Evolutionary conservation across 345 rosid species (phyloP).

Genomic region (Iberis pinnata): DNA sequence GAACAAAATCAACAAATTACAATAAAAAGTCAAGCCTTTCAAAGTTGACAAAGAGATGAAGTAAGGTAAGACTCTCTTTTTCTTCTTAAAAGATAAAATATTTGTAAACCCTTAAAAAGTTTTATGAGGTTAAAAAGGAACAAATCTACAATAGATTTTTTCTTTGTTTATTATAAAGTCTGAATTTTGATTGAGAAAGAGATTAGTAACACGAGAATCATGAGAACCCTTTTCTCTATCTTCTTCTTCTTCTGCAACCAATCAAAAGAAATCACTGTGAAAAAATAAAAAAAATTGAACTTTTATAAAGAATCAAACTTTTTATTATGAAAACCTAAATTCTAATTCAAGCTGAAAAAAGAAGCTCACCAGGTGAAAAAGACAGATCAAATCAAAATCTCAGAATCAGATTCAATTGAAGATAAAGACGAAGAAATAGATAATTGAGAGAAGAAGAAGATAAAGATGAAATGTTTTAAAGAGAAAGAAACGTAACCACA

Average conservation of each 20-base stretch:
- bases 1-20: too few species aligned
- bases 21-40: conserved; percentile 19
- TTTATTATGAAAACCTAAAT: neutral
- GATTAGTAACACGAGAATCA: conserved; percentile 31
- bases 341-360: conserved; percentile 20
- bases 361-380: conserved; percentile 24
- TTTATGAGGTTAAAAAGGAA: conserved; percentile 4
- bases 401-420: conserved; percentile 19
- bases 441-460: neutral
- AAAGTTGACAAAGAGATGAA: conserved; percentile 29
- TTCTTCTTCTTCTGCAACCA: conserved; percentile 20
- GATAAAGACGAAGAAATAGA: neutral
- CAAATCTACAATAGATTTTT: conserved; percentile 34
- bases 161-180: conserved; percentile 12
- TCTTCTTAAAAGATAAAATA: conserved; percentile 12
- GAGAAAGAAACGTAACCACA: conserved; percentile 44
- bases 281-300: neutral
- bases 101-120: conserved; percentile 5
- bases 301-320: conserved; percentile 20
- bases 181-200: conserved; percentile 17
- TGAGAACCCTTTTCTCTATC: conserved; percentile 12
- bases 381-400: conserved; percentile 22
- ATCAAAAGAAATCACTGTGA: conserved; percentile 12
- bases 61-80: conserved; percentile 15
- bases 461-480: neutral